Percentiles rank a stretch among this genome's conserved stretches.
Conservation (phyloP, 2,329 filamentous ascomycete species). For the Tetracladium maxilliforme region DNA sequence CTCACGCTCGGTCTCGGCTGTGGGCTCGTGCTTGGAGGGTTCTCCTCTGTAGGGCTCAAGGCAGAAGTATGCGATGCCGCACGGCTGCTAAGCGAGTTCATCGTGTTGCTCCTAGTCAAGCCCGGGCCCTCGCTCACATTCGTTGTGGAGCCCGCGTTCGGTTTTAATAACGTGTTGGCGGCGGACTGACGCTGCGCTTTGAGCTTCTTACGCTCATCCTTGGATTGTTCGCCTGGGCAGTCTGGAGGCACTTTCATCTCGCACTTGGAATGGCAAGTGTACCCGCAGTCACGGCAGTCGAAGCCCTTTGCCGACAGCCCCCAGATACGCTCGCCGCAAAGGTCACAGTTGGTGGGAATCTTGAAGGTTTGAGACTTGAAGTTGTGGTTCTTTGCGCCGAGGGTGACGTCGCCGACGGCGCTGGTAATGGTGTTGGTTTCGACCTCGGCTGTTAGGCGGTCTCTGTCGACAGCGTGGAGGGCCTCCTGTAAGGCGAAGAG, state of each 20-base stretch:
- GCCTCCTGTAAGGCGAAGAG: conserved; percentile 76
- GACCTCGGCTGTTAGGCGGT: conserved; percentile 75
- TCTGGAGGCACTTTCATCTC: conserved; percentile 97
- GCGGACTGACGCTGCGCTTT: conserved; percentile 75
- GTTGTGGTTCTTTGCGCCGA: conserved; percentile 88
- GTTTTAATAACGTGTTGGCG: conserved; percentile 45
- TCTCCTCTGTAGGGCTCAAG: conserved; percentile 58
- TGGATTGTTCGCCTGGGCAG: conserved; percentile 84
- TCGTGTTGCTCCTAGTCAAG: conserved; percentile 43
- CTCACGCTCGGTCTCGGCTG: conserved; percentile 32
- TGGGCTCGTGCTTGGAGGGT: conserved; percentile 29
- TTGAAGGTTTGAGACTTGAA: conserved; percentile 99
- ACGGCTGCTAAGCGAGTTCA: conserved; percentile 73
- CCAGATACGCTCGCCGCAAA: conserved; percentile 95
- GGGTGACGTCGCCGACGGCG: conserved; percentile 79
- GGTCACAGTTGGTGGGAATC: conserved; percentile 94
- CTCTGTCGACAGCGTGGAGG: conserved; percentile 71
- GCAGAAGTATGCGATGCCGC: too few species aligned
- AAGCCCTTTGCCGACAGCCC: conserved; percentile 92
- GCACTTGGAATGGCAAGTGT: conserved; percentile 96
- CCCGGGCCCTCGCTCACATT: not conserved
- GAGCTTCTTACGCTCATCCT: conserved; percentile 90
- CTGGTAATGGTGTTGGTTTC: conserved; percentile 88
- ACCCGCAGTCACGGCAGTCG: conserved; percentile 90
- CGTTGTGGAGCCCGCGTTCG: conserved; percentile 20